Conservation (phyloP, 352 stramenopile species). For the Phytophthora hybrid region DNA sequence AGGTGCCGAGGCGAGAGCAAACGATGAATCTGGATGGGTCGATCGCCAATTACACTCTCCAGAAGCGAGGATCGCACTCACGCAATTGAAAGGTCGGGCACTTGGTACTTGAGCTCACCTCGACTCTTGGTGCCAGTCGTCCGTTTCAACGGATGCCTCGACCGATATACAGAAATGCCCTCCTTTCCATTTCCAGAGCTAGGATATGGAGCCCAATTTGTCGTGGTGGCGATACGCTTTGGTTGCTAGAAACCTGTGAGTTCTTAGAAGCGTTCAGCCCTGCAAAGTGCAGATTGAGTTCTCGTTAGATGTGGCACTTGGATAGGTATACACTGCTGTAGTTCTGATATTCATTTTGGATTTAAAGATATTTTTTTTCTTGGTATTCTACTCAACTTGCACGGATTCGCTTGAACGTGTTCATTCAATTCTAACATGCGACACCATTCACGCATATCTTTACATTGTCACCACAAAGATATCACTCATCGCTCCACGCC, state of each 20-base stretch:
- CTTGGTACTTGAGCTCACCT: neutral
- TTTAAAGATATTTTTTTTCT: too few relatives aligned
- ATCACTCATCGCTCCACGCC: too few relatives aligned
- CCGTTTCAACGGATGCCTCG: slow-evolving; percentile 21
- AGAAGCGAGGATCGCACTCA: neutral
- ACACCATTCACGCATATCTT: neutral
- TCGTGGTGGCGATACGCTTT: neutral
- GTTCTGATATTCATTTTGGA: too few relatives aligned
- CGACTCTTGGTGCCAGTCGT: slow-evolving; percentile 18
- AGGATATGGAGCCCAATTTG: neutral
- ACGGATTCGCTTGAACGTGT: too few relatives aligned
- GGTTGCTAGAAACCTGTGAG: neutral
- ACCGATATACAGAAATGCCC: neutral
- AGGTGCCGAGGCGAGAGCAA: neutral
- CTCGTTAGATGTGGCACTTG: too few relatives aligned
- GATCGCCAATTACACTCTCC: neutral
- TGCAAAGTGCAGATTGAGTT: too few relatives aligned
- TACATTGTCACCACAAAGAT: neutral
- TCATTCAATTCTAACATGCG: neutral
- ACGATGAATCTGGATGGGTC: neutral
- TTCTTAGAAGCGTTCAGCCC: too few relatives aligned
- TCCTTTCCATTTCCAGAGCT: neutral
- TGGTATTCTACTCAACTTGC: too few relatives aligned
- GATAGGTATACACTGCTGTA: too few relatives aligned
- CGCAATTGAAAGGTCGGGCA: slow-evolving; percentile 25